phyloP scores from a whole-genome alignment of 2,329 filamentous ascomycete species.

The Phialophora verrucosa region DNA sequence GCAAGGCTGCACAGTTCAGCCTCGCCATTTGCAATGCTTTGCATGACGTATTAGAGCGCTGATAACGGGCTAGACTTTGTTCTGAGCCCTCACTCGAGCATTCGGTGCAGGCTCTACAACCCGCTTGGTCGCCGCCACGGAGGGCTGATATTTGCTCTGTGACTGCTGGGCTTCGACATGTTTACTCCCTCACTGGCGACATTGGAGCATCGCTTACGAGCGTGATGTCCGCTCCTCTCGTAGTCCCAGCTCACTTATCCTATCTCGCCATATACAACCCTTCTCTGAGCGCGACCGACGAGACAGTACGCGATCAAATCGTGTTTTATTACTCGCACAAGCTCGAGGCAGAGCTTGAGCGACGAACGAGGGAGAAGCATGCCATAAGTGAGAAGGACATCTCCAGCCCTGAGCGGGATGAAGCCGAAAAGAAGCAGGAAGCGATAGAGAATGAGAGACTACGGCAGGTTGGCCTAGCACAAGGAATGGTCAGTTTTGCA shows the following conservation, averaged over 20 bases:
- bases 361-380: conserved; percentile 33
- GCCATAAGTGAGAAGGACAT: conserved; percentile 5
- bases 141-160: neutral
- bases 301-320: conserved; percentile 79
- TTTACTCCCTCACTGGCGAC: neutral
- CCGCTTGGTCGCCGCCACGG: neutral
- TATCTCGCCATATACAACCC: conserved; percentile 97
- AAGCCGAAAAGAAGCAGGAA: conserved; percentile 45
- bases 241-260: conserved; percentile 80
- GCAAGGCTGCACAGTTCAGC: conserved; percentile 11
- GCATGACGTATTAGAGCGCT: neutral
- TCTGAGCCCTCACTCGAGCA: neutral
- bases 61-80: neutral
- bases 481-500: conserved; percentile 94
- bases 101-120: neutral
- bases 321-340: conserved; percentile 81
- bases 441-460: conserved; percentile 84
- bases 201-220: neutral
- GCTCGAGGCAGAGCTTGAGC: conserved; percentile 38
- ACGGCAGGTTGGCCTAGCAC: conserved; percentile 91
- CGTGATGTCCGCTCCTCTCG: conserved; percentile 33
- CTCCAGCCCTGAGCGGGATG: conserved; percentile 10
- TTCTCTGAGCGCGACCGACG: conserved; percentile 72
- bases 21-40: neutral
- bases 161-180: neutral